These are phyloP conservation scores for Teunomyces panamensis DNA, from an alignment of 805 yeast species.

Conservation along the genomic window DNA sequence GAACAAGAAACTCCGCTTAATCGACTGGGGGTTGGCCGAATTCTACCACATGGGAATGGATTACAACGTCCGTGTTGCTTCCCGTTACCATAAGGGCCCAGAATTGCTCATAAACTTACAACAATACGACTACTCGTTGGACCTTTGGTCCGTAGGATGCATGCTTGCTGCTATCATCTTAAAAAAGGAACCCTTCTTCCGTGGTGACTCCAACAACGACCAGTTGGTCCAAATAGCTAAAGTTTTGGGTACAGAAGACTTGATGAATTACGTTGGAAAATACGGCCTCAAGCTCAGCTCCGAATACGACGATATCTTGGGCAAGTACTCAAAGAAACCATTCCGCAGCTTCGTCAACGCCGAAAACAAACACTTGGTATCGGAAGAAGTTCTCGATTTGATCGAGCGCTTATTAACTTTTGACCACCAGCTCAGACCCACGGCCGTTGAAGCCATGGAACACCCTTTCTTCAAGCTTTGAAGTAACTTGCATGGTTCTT, in stretches of 20 bases:
- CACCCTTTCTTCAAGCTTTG: slow-evolving; percentile 46
- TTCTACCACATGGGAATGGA: slow-evolving; percentile 87
- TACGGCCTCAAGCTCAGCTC: slow-evolving; percentile 68
- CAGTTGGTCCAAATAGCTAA: slow-evolving; percentile 87
- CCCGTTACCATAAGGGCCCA: slow-evolving; percentile 91
- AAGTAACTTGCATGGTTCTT: not conserved
- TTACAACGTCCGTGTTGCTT: slow-evolving; percentile 91
- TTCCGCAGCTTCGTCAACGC: slow-evolving; percentile 77
- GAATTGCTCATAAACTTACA: slow-evolving; percentile 82
- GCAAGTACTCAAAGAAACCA: slow-evolving; percentile 74
- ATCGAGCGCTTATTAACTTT: slow-evolving; percentile 76
- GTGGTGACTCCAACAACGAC: slow-evolving; percentile 87
- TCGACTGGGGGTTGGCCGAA: slow-evolving; percentile 96
- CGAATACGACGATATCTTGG: slow-evolving; percentile 72
- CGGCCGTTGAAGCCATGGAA: slow-evolving; percentile 84
- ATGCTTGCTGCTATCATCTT: slow-evolving; percentile 88
- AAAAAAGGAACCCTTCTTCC: slow-evolving; percentile 88
- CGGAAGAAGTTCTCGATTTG: slow-evolving; percentile 71
- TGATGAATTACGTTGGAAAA: slow-evolving; percentile 64
- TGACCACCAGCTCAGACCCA: slow-evolving; percentile 84
- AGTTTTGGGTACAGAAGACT: slow-evolving; percentile 81
- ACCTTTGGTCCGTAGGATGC: slow-evolving; percentile 92
- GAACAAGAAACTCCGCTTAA: slow-evolving; percentile 65
- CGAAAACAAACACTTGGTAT: slow-evolving; percentile 64
- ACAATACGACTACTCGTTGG: slow-evolving; percentile 87